Conservation (phyloP, 2,329 filamentous ascomycete species). For the Bipolaris bicolor region DNA sequence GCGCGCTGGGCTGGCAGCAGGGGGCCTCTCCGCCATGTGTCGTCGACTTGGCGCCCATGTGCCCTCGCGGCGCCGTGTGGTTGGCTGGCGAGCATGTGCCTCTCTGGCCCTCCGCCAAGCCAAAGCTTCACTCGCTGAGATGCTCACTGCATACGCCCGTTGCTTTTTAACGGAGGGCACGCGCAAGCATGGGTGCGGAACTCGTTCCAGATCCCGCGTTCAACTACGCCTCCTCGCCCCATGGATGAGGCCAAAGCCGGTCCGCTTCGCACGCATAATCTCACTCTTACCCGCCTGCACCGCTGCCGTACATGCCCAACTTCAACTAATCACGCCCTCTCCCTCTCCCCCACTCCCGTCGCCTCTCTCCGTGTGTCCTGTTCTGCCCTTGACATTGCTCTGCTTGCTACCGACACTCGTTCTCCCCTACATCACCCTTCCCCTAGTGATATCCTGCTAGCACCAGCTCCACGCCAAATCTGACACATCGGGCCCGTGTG, state of each 20-base stretch:
- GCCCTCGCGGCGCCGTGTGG: constrained; percentile 9
- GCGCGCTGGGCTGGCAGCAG: constrained; percentile 12
- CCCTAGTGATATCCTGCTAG: constrained; percentile 5
- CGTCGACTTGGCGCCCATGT: constrained; percentile 10
- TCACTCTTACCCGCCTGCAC: constrained; percentile 18
- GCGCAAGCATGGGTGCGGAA: constrained; percentile 23
- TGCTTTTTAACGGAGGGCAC: constrained; percentile 24
- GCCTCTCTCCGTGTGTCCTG: background rate
- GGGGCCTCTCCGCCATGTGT: constrained; percentile 9
- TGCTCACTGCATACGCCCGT: constrained; percentile 12
- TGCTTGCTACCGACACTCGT: background rate
- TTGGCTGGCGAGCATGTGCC: constrained; percentile 11
- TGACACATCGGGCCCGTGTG: constrained; percentile 8
- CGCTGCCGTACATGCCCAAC: constrained; percentile 10
- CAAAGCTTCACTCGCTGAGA: constrained; percentile 18
- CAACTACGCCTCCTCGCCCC: constrained; percentile 24
- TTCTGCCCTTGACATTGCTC: background rate
- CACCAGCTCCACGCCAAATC: background rate
- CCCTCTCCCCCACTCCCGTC: constrained; percentile 5
- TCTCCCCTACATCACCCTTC: constrained; percentile 1
- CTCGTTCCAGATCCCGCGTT: constrained; percentile 23
- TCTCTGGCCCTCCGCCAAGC: constrained; percentile 18
- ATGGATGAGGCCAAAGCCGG: constrained; percentile 19
- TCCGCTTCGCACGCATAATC: constrained; percentile 21
- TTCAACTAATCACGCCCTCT: constrained; percentile 20